Evolutionary conservation across 75 land plant genomes (phyloP).

Genomic region (Pinus taeda): DNA sequence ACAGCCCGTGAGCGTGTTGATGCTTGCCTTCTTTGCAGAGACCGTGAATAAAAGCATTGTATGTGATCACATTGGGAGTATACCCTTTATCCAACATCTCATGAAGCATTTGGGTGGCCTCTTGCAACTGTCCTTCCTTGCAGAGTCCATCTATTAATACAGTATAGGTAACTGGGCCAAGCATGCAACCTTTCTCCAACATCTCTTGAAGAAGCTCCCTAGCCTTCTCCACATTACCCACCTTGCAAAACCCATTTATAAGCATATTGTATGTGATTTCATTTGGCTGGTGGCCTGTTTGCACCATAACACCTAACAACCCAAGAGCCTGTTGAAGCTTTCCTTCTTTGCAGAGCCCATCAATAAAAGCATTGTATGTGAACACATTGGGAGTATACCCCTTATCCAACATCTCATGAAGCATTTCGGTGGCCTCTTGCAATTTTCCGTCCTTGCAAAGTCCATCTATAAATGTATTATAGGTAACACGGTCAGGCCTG

Average conservation of each 20-base stretch:
- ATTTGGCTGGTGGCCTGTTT: conserved; percentile 79
- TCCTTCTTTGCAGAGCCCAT: conserved; percentile 78
- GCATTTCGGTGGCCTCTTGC: conserved; percentile 72
- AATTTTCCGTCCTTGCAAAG: conserved; percentile 60
- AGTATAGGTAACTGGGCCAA: conserved; percentile 85
- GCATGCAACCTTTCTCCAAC: conserved; percentile 66
- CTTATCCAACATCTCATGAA: conserved; percentile 63
- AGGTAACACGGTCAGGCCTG: conserved; percentile 72
- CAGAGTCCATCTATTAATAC: conserved; percentile 82
- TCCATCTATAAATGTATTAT: conserved; percentile 85
- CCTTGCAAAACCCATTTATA: conserved; percentile 87
- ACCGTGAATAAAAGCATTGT: conserved; percentile 60
- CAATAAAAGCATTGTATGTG: conserved; percentile 87
- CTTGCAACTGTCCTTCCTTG: conserved; percentile 34
- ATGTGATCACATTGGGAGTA: conserved; percentile 47
- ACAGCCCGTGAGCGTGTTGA: conserved; percentile 28
- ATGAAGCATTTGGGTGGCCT: conserved; percentile 34
- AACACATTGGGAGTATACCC: conserved; percentile 71
- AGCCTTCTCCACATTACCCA: conserved; percentile 80
- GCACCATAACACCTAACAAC: conserved; percentile 88
- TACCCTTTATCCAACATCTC: conserved; percentile 39
- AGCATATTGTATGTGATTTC: conserved; percentile 88
- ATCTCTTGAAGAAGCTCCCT: conserved; percentile 74
- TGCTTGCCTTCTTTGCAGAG: conserved; percentile 38
- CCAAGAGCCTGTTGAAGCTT: conserved; percentile 68